Evolutionary conservation across 2,329 filamentous ascomycete species (phyloP), one percentile per base, ranked within the genome.

Genomic region (Sarocladiaceae sp.): DNA sequence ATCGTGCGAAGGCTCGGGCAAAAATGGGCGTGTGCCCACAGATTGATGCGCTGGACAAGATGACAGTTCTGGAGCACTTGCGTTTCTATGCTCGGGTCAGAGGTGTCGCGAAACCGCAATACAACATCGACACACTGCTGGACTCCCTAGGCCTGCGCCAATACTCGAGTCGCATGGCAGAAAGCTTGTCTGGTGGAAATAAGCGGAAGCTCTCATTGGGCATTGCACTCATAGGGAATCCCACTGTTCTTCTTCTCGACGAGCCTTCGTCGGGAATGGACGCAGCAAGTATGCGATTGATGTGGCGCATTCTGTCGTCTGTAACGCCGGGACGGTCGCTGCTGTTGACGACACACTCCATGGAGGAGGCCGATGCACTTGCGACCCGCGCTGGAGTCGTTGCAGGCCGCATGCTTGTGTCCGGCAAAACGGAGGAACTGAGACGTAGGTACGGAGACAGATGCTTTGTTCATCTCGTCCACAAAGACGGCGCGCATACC

Each of bases 221-320:
- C 1, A 94, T 96, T 51, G 90, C 91, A 0, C 71, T 96, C 0
- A 93, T 95, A 77, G 90, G 90, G 4, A 92, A 94, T 60, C 90
- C 90, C 0, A 81, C 83, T 0, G 88, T 95, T 0, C 72, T 96
- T 0, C 76, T 96, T 0, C 83, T 96, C 2, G 90, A 96, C 64
- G 90, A 96, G 64, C 90, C 90, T 0, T 86, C 80, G 1, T 89
- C 84, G 0, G 90, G 90, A 1, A 88, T 96, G 76, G 90, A 96
- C 59, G 90, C 90, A 0, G 88, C 88, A 0, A 86, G 88, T 0
- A 95, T 96, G 67, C 80, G 91, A 17, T 79, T 91, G 52, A 93
- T 96, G 84, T 96, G 91, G 91, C 81, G 82, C 47, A 93, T 89
- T 0, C 75, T 96, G 1, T 79, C 80, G 4, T 77, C 82, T 1